Evolutionary conservation across 2,329 filamentous ascomycete species (phyloP).

Genomic region (Didymella pomorum): DNA sequence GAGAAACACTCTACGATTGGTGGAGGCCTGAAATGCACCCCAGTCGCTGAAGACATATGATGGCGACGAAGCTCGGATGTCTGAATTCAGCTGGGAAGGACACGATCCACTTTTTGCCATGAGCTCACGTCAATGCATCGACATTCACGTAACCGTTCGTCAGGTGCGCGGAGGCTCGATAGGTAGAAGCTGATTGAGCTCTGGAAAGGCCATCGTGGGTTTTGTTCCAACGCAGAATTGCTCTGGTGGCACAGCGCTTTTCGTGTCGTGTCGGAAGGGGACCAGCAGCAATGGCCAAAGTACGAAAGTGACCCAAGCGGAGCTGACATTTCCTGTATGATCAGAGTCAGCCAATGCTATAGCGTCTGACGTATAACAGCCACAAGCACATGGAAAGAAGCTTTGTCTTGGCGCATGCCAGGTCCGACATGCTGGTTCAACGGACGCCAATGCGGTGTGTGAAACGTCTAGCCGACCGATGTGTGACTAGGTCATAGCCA

Average conservation of each 20-base stretch:
- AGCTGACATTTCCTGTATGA: constrained; percentile 18
- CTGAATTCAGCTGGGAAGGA: constrained; percentile 24
- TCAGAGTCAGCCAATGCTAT: constrained; percentile 25
- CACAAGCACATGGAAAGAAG: constrained; percentile 28
- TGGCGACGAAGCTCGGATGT: constrained; percentile 26
- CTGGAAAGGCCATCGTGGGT: constrained; percentile 2
- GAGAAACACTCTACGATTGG: constrained; percentile 36
- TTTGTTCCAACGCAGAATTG: neutral
- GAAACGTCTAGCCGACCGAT: constrained; percentile 25
- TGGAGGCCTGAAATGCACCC: constrained; percentile 33
- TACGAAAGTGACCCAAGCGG: constrained; percentile 21
- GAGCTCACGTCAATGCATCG: constrained; percentile 30
- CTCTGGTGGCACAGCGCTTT: constrained; percentile 12
- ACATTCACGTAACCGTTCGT: constrained; percentile 9
- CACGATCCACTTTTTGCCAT: constrained; percentile 25
- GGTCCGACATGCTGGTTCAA: constrained; percentile 29
- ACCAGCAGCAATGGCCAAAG: constrained; percentile 1
- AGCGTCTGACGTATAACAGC: constrained; percentile 21
- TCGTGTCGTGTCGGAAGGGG: neutral
- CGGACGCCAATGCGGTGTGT: constrained; percentile 26
- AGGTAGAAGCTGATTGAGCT: neutral
- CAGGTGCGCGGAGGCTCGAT: neutral
- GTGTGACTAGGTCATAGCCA: constrained; percentile 20
- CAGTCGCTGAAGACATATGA: constrained; percentile 29
- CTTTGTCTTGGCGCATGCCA: constrained; percentile 30